These are phyloP conservation scores for Phytopythium mirpurense DNA, from an alignment of 352 stramenopile species.

Conservation along the genomic window DNA sequence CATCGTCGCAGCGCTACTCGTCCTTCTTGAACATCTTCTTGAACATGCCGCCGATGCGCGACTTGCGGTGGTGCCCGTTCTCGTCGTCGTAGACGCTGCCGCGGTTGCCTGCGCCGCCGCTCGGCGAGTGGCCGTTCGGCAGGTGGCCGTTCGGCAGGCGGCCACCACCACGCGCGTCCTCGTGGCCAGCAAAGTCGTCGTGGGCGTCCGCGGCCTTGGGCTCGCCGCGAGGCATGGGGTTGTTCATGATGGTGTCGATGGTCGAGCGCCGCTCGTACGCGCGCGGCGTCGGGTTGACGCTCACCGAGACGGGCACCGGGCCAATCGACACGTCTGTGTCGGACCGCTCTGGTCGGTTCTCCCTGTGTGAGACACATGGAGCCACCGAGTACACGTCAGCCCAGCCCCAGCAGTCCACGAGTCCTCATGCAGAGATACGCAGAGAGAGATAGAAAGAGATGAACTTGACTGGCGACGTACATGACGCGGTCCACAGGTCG, in stretches of 20 bases:
- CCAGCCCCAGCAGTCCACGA: too few relatives aligned
- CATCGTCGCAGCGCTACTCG: too few relatives aligned
- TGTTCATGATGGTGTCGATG: constrained; percentile 50
- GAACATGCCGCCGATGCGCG: constrained; percentile 79
- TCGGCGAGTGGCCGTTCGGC: constrained; percentile 20
- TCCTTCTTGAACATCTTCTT: constrained; percentile 91
- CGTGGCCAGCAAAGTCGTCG: neutral
- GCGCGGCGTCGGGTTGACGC: constrained; percentile 18
- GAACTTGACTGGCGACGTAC: constrained; percentile 10
- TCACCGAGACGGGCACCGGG: constrained; percentile 56
- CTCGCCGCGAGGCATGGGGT: constrained; percentile 21
- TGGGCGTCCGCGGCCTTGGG: neutral
- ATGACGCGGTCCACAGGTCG: constrained; percentile 7
- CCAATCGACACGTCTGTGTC: constrained; percentile 60
- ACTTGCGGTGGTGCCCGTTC: constrained; percentile 56
- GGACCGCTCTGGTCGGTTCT: constrained; percentile 39
- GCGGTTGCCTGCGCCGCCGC: constrained; percentile 15
- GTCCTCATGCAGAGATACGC: too few relatives aligned
- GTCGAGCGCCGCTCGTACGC: constrained; percentile 33
- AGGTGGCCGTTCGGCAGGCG: too few relatives aligned
- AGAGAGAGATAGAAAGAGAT: too few relatives aligned
- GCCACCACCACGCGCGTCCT: constrained; percentile 18
- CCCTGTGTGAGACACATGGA: constrained; percentile 7
- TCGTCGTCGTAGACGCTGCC: constrained; percentile 64
- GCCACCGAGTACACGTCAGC: too few relatives aligned